Evolutionary conservation across 805 yeast genomes (phyloP), one percentile per base, ranked within the genome.

Genomic region (Metschnikowia santaceciliae): DNA sequence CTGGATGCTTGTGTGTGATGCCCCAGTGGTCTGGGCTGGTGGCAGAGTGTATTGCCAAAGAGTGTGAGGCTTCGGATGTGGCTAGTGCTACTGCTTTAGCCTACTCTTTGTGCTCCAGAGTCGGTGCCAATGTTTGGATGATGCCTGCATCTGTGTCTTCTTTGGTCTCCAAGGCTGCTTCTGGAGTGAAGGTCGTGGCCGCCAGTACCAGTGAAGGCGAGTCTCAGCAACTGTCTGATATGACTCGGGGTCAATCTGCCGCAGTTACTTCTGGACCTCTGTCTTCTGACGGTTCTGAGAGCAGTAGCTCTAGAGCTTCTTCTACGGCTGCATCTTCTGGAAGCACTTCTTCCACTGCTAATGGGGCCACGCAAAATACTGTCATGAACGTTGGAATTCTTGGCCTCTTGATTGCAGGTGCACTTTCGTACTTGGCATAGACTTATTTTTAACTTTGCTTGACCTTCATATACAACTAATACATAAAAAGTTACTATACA

Each of bases 1-100:
- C 79, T 30, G 80, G 80, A 7, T 76, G 80, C 54, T 66, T 76
- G 45, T 76, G 80, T 59, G 76, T 75, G 32, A 74, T 76, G 77
- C 74, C 78, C 14, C 73, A 69, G 53, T 75, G 76, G 75, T 66
- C 71, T 35, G 77, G 77, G 6, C 50, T 57, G 48, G 79, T 76
- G 10, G 80, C 70, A 22, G 66, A 66, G 36, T 76, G 80, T 59
- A 58, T 75, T 49, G 78, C 76, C 32, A 50, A 60, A 17, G 54
- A 60, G 26, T 76, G 80, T 58, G 30, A 53, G 4, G 78, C 74
- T 17, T 33, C 52, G 1, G 78, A 69, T 44, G 70, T 77, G 35
- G 65, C 50, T 22, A 47, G 52, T 19, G 78, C 77, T 32, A 71
- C 78, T n/a, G 51, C 62, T 13, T 65, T 73, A 47, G 80, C 79